Base-by-base conservation (phyloP, 768 basidiomycete genomes). In the Phanerochaete carnosa region DNA sequence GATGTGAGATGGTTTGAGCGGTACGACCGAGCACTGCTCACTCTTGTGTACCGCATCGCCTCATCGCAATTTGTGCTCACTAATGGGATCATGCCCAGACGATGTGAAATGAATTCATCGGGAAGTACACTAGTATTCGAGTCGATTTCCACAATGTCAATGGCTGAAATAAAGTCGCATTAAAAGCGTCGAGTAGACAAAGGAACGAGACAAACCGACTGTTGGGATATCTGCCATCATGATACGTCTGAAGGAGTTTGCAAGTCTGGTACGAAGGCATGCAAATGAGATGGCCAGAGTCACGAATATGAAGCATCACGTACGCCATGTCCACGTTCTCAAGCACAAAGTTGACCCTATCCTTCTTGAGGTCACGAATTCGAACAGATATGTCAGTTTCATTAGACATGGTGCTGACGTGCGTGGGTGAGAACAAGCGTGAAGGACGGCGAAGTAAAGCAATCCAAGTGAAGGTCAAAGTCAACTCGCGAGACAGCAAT, bases 211-310 rank as follows among this genome's bases (percentile, higher is more conserved):
- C 35, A 79, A 70, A 94, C 95, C 94, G 63, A 99, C 84, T 60
- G 97, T 98, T 19, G 95, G 92, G 64, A 99, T 87, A 74, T 98
- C 95, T 29, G 97, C 96, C 76, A 98, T 95, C 79, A 98, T 89
- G 39, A 94, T 90, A 67, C 97, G 82, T 67, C 97, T 85, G 43
- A 99, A 70, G 6, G 95, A 95, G 75, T 99, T 99, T 57, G 96
- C 96, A 66, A 96, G 90, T 49, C 94, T 95, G 65, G 16, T 12
- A 28, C 28, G 3, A 46, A 25, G 8, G 51, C 25, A 37, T 23
- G 54, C 29, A 12, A 0, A 26, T 55, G 23, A 45, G 49, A 43
- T 13, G 15, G n/a, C 35, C 15, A 45, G 19, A 7, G 12, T 16
- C 23, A 19, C 51, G 23, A 56, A 45, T 30, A 29, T 37, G 60